Conservation (phyloP, 202 grass and related monocot genomes). For the Panicum virgatum region DNA sequence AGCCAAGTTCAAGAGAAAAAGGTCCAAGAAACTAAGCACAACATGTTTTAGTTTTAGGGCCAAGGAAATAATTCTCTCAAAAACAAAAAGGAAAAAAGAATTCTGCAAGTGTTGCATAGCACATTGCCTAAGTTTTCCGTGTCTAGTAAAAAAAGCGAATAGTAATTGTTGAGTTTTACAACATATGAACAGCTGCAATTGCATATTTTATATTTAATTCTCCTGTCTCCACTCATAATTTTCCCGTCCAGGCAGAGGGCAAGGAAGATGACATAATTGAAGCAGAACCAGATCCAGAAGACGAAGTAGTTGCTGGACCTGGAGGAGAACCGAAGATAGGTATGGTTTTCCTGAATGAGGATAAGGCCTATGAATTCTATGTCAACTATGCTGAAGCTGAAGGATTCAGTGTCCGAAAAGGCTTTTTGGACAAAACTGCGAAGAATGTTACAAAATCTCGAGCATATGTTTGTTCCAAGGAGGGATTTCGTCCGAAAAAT, state of each 20-base stretch:
- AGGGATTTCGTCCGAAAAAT: constrained; percentile 69
- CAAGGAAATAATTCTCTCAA: too few relatives aligned
- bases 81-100: background rate
- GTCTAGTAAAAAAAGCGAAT: constrained; percentile 5
- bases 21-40: too few relatives aligned
- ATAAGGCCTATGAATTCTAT: constrained; percentile 83
- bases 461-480: constrained; percentile 82
- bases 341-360: constrained; percentile 81
- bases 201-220: constrained; percentile 21
- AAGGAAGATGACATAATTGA: constrained; percentile 60
- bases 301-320: constrained; percentile 50
- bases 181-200: background rate
- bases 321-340: constrained; percentile 73
- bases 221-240: background rate
- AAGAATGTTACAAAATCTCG: constrained; percentile 65
- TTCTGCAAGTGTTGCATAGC: constrained; percentile 25
- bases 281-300: constrained; percentile 62
- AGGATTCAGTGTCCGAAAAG: constrained; percentile 84
- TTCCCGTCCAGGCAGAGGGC: constrained; percentile 46
- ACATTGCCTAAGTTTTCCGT: background rate
- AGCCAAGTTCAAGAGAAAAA: too few relatives aligned
- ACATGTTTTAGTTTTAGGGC: too few relatives aligned
- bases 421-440: constrained; percentile 72
- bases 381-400: constrained; percentile 60
- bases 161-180: constrained; percentile 7